A percentile compares a stretch with the other conserved stretches of the same genome.
Evolutionary conservation across 495 filamentous ascomycete genomes (phyloP).

Genomic region (Rostrohypoxylon terebratum): DNA sequence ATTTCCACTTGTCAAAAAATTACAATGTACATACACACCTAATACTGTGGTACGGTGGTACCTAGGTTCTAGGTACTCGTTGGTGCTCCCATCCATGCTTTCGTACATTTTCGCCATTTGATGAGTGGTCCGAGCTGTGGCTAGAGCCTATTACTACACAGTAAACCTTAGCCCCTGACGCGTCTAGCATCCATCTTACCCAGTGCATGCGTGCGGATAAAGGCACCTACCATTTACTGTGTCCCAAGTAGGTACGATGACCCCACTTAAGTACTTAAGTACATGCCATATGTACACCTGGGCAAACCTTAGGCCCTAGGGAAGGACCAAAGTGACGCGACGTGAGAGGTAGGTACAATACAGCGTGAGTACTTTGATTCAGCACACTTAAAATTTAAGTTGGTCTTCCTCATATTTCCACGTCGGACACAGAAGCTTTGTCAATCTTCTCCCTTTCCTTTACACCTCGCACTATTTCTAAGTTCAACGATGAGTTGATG

Average conservation of each 20-base stretch:
- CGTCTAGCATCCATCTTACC: background rate
- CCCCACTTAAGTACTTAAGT: slow-evolving; percentile 5
- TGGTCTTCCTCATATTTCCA: slow-evolving; percentile 10
- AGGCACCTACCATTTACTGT: too few species aligned
- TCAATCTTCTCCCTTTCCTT: background rate
- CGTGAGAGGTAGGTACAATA: slow-evolving; percentile 17
- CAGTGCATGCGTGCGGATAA: background rate
- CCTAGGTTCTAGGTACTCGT: background rate
- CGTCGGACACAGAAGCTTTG: slow-evolving; percentile 13
- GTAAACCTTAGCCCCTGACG: background rate
- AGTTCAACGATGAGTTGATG: slow-evolving; percentile 29
- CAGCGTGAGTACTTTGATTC: slow-evolving; percentile 34
- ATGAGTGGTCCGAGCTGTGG: slow-evolving; percentile 3
- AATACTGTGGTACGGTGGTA: too few species aligned
- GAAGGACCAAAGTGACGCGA: slow-evolving; percentile 37
- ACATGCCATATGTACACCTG: background rate
- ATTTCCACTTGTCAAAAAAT: too few species aligned
- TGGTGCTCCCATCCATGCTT: background rate
- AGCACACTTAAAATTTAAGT: slow-evolving; percentile 28
- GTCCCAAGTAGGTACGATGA: background rate
- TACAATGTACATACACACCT: too few species aligned
- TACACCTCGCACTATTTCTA: background rate
- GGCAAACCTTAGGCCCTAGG: background rate
- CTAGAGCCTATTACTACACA: slow-evolving; percentile 16
- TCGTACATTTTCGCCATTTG: background rate